Base-by-base conservation (phyloP, 805 yeast species). In the Sungouiozyma intestinalis region DNA sequence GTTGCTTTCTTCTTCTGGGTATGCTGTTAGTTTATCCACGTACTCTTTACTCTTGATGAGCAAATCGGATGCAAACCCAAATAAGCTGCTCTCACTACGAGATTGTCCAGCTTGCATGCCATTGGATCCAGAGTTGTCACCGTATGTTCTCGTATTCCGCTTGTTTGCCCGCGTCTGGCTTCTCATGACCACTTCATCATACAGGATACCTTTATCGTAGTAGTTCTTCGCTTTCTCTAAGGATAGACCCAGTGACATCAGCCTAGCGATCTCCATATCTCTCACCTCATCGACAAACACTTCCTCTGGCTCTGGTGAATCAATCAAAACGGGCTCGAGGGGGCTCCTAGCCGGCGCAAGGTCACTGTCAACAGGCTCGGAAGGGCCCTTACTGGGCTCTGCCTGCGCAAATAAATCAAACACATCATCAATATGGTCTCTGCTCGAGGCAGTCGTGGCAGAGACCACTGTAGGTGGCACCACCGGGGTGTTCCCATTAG, bases 221-320 rank as follows among this genome's bases (percentile, higher is more conserved):
- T 42, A 47, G 2, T 39, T n/a, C 4, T 33, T 35, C 13, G 65
- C 59, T 38, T 49, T 41, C 3, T 53, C 53, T 13, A 56, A 46
- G 3, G 54, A 38, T 4, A 52, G 36, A 3, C 56, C 62, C 36
- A 60, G 44, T 0, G 65, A 60, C 65, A 60, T 60, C 37, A 60
- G 39, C 39, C 47, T 51, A 2, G 65, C 64, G 9, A 60, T 50
- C 42, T 60, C 64, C 63, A 59, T 57, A 44, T 60, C 65, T 40
- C 47, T 55, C 2, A 58, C 57, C 40, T 60, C 64, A 42, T 60
- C 64, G 3, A 57, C 57, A 4, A 55, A 40, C 16, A 32, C 17
- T 21, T 37, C 29, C 29, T 24, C 29, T 24, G 29, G 11, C 9
- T 7, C 29, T 7, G 29, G 29, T 11, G 29, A 24, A 11, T 24